These are phyloP conservation scores for Sphagnum tenellum DNA, from an alignment of 225 moss, liverwort and hornwort genomes.

Conservation along the genomic window DNA sequence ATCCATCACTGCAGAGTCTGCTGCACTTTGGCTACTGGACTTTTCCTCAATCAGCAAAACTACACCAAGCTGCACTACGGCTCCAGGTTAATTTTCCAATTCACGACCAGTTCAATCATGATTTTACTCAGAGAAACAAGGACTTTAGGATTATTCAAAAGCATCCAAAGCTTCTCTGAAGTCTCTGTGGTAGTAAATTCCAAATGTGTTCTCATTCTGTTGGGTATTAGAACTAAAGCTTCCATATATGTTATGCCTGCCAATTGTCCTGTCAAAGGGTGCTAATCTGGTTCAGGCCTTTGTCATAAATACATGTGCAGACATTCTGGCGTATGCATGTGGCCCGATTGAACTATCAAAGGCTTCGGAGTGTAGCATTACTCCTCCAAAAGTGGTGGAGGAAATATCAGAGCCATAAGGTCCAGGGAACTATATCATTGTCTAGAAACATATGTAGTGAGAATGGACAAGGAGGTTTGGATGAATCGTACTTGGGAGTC, in stretches of 20 bases:
- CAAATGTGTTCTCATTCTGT: no score
- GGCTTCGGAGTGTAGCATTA: slow-evolving; percentile 13
- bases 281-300: no score
- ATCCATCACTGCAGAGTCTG: slow-evolving; percentile 7
- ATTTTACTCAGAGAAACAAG: no score
- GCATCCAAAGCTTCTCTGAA: no score
- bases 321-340: slow-evolving; percentile 37
- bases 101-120: no score
- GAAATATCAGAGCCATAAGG: slow-evolving; percentile 3
- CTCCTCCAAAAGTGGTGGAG: slow-evolving; percentile 22
- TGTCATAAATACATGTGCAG: slow-evolving; percentile 6
- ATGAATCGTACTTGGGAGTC: neutral
- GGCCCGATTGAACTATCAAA: slow-evolving; percentile 16
- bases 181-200: no score
- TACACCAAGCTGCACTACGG: slow-evolving; percentile 17
- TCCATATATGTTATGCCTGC: no score
- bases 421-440: neutral
- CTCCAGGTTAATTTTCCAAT: slow-evolving; percentile 22
- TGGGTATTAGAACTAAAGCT: no score
- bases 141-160: no score
- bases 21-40: slow-evolving; percentile 18
- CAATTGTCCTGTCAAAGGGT: no score
- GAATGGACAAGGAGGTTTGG: neutral
- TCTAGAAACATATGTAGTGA: neutral
- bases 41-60: slow-evolving; percentile 9